Conservation (phyloP, 2,329 filamentous ascomycete species). For the Madurella mycetomatis region DNA sequence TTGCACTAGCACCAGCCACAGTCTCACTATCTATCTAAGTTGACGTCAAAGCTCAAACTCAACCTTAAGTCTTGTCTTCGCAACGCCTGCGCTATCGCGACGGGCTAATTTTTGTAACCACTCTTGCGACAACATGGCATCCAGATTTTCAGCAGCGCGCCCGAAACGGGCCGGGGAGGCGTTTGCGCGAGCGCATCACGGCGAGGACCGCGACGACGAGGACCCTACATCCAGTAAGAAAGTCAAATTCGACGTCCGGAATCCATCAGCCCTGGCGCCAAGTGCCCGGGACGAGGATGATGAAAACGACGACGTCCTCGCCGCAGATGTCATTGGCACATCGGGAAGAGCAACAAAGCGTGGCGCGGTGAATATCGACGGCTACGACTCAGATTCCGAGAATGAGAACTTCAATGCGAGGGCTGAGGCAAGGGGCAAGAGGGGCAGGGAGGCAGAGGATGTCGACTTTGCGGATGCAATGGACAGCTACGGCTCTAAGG, state of each 20-base stretch:
- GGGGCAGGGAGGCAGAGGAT: conserved; percentile 31
- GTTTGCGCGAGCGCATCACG: conserved; percentile 70
- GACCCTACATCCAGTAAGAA: conserved; percentile 54
- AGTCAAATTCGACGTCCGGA: conserved; percentile 88
- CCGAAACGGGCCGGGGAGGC: conserved; percentile 81
- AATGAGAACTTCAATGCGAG: conserved; percentile 83
- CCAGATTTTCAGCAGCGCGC: conserved; percentile 61
- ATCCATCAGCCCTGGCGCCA: conserved; percentile 85
- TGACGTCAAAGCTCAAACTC: conserved; percentile 18
- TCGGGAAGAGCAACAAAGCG: conserved; percentile 73
- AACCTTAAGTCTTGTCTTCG: not conserved
- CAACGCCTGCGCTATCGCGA: not conserved
- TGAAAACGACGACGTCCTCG: conserved; percentile 61
- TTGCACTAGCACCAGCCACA: conserved; percentile 10
- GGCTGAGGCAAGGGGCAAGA: conserved; percentile 53
- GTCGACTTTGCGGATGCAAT: conserved; percentile 49
- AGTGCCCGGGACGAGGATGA: conserved; percentile 63
- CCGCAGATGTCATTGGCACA: conserved; percentile 88
- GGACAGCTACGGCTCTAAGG: conserved; percentile 47
- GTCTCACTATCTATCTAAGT: not conserved
- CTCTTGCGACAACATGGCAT: conserved; percentile 27
- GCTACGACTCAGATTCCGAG: conserved; percentile 90
- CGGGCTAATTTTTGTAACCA: not conserved
- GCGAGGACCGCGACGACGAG: conserved; percentile 39
- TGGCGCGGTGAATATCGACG: conserved; percentile 92